Evolutionary conservation across 108 stramenopile genomes (phyloP), one percentile per base, ranked within the genome.

Genomic region (Fistulifera pelliculosa): DNA sequence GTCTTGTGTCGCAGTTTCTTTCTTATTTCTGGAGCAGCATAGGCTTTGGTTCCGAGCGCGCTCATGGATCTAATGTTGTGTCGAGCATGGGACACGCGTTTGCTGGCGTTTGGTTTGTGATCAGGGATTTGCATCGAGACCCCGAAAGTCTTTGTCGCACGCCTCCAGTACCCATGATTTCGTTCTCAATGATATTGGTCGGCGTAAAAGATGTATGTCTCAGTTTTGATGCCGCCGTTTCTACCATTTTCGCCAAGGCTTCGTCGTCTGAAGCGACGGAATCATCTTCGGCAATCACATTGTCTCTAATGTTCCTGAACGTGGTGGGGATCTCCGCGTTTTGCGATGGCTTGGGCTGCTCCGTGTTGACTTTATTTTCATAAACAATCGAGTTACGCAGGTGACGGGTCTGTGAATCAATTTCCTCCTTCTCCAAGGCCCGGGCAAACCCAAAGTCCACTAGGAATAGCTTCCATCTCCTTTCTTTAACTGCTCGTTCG

Each of bases 371-470:
- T 47, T 50, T 60, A 22, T 27, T 61, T 38, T 76, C 80, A 21
- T 63, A 58, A 16, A 76, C 47, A 44, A 77, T 67, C 24, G 68
- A 66, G 39, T 67, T 74, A 42, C 69, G 38, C 62, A 75, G 58
- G 41, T 66, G 67, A 24, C 53, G 56, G 14, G 55, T 42, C 52
- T 64, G 42, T 42, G 52, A 25, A 19, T 54, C 49, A 41, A 70
- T 56, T 71, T 67, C 79, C 48, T 65, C 64, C 6, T 52, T 50
- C 38, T 55, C 58, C 43, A 92, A 50, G 15, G 90, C 86, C 24
- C 84, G 69, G 0, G 90, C 84, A 70, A 92, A 92, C 8, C 90
- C 90, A 62, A 92, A 92, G 51, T 92, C 90, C 2, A 92, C 69
- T 38, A 92, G 47, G 64, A 81, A 84, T 16, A 87, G 49, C 28